Percentiles rank a stretch among this genome's conserved stretches.
These are phyloP conservation scores for Fusarium poae DNA, from an alignment of 2,329 filamentous ascomycete genomes.

Conservation along the genomic window DNA sequence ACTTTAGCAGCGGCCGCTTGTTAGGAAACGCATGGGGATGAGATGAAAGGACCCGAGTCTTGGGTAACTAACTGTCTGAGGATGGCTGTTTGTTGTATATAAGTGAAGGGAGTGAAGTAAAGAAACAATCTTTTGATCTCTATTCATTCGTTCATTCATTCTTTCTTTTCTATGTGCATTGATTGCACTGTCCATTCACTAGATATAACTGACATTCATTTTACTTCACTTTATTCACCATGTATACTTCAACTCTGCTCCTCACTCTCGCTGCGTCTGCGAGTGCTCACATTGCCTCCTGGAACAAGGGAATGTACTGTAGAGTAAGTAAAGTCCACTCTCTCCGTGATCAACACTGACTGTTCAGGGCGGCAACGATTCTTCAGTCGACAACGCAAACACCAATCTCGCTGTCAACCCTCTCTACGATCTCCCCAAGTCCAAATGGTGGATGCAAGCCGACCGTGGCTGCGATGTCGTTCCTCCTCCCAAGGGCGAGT, in stretches of 20 bases:
- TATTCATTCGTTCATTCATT: conserved; percentile 38
- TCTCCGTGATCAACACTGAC: not conserved
- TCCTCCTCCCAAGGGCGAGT: conserved; percentile 50
- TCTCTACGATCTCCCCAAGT: conserved; percentile 59
- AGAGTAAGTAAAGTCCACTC: conserved; percentile 25
- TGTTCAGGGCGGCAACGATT: conserved; percentile 49
- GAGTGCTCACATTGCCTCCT: conserved; percentile 47
- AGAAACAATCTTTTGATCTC: not conserved
- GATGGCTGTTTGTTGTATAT: conserved; percentile 3
- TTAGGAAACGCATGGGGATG: conserved; percentile 18
- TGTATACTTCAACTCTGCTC: conserved; percentile 42
- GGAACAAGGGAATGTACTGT: conserved; percentile 50
- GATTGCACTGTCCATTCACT: conserved; percentile 41
- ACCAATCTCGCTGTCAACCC: conserved; percentile 61
- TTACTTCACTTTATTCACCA: conserved; percentile 13
- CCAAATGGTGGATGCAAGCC: conserved; percentile 65
- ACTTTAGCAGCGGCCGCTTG: conserved; percentile 38
- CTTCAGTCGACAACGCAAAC: conserved; percentile 56
- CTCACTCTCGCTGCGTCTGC: conserved; percentile 40
- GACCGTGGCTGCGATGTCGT: conserved; percentile 61
- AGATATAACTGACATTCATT: conserved; percentile 2
- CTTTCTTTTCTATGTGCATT: conserved; percentile 40
- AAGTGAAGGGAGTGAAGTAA: not conserved
- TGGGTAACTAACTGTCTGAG: conserved; percentile 3
- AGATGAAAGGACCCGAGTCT: conserved; percentile 41